Percentiles rank a stretch among this genome's conserved stretches.
Evolutionary conservation across 805 yeast species (phyloP).

Genomic region (baker's yeast (Saccharomyces cerevisiae)): DNA sequence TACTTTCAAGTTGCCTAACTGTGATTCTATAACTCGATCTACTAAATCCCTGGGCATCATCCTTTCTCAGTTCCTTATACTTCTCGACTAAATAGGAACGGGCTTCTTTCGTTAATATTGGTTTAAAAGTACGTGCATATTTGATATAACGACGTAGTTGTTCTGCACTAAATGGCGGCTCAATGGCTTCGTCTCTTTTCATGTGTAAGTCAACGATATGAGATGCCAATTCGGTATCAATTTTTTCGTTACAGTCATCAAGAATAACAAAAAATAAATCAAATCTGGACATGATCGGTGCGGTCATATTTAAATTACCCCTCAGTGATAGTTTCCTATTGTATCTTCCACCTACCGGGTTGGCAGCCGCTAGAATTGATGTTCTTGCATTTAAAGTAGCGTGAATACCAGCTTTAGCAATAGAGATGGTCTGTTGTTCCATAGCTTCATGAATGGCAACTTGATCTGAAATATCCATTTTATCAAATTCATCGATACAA

Average conservation of each 20-base stretch:
- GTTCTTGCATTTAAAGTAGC: conserved; percentile 96
- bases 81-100: conserved; percentile 65
- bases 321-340: conserved; percentile 78
- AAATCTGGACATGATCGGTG: conserved; percentile 97
- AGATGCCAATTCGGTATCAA: conserved; percentile 82
- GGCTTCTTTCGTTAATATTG: conserved; percentile 75
- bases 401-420: conserved; percentile 97
- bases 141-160: conserved; percentile 81
- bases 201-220: conserved; percentile 92
- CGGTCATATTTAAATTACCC: conserved; percentile 88
- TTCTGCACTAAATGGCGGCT: conserved; percentile 83
- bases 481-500: conserved; percentile 97
- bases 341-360: conserved; percentile 95
- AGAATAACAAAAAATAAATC: conserved; percentile 89
- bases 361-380: conserved; percentile 96
- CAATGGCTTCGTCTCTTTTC: conserved; percentile 80
- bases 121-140: conserved; percentile 89
- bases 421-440: conserved; percentile 98
- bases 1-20: conserved; percentile 90
- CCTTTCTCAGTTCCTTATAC: conserved; percentile 78
- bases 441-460: conserved; percentile 99
- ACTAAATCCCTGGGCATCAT: conserved; percentile 77
- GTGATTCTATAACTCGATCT: conserved; percentile 88
- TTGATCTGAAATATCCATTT: conserved; percentile 92
- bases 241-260: conserved; percentile 87